Percentiles rank a stretch among this genome's conserved stretches.
These are phyloP conservation scores for Melaleuca alternifolia DNA, from an alignment of 345 rosid species.

Conservation along the genomic window DNA sequence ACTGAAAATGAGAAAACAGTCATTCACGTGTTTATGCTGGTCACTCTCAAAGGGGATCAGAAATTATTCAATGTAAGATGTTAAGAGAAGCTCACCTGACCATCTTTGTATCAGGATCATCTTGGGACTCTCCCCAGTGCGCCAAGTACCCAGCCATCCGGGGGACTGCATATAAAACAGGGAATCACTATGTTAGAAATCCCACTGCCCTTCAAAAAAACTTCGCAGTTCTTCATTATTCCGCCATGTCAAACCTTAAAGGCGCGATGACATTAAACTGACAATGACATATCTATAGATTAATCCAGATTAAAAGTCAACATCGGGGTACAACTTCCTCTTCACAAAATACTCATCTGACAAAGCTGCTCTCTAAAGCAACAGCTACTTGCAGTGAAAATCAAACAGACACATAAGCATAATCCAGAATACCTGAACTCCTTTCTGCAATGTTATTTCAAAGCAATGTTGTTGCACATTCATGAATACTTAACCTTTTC, in stretches of 20 bases:
- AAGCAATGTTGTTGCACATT: background rate
- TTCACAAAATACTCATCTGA: constrained; percentile 82
- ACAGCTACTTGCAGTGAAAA: constrained; percentile 62
- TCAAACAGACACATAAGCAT: background rate
- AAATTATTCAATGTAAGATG: background rate
- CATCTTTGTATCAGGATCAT: no score
- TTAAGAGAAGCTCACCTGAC: no score
- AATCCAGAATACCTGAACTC: background rate
- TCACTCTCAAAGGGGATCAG: background rate
- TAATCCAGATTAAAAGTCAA: constrained; percentile 95
- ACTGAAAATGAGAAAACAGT: background rate
- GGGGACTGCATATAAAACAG: no score
- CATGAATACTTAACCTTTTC: background rate
- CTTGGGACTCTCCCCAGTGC: no score
- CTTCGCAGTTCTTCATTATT: background rate
- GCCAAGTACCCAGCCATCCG: no score
- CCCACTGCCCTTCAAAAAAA: no score
- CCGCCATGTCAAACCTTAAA: background rate
- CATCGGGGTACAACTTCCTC: constrained; percentile 95
- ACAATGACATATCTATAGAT: constrained; percentile 55
- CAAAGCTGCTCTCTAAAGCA: constrained; percentile 92
- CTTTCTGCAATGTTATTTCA: background rate
- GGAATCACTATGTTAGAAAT: no score
- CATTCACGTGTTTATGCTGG: background rate
- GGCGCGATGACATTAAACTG: background rate